Evolutionary conservation across 495 filamentous ascomycete species (phyloP), one percentile per base, ranked within the genome.

Genomic region (Terfezia claveryi): DNA sequence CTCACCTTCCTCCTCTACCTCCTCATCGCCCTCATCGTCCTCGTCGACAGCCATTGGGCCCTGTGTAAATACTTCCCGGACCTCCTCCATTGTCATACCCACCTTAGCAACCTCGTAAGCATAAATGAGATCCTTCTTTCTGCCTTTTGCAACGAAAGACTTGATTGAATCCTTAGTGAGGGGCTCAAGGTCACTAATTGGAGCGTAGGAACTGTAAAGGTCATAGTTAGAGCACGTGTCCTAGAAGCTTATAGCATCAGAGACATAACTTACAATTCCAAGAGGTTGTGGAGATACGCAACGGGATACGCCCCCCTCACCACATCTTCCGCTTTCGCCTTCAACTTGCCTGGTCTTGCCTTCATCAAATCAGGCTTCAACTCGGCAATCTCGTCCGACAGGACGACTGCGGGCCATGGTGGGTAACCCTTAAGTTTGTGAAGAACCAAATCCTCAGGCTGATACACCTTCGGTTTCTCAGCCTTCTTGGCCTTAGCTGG

Each of bases 391-490:
- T 82, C 80, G 68, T 95, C 88, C 64, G 93, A 86, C 61, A 81
- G 86, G 57, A 95, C 78, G 68, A 95, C 81, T 46, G 83, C 78
- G 3, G 88, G 88, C 88, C 88, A 95, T 46, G 82, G 79, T 11
- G 87, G 85, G 69, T 82, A 87, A 54, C 87, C 87, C 72, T 86
- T 88, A 64, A 95, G 78, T 62, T 83, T 80, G 56, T 85, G 84
- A 53, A 87, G 23, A 12, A 51, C 16, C 14, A 51, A 6, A 51
- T 51, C 50, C 16, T 32, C 50, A 17, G 11, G n/a, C 23, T 51
- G 1, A 27, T 23, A 20, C 50, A 8, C 16, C 50, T 23, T 51
- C 23, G 50, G 14, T 20, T 14, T 14, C 10, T 10, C 38, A 44
- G 38, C 38, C 12, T 11, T 10, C 50, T 51, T 51, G 27, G 27